Evolutionary conservation across 352 stramenopile genomes (phyloP), one percentile per base, ranked within the genome.

Genomic region (Phytophthora agathidicida): DNA sequence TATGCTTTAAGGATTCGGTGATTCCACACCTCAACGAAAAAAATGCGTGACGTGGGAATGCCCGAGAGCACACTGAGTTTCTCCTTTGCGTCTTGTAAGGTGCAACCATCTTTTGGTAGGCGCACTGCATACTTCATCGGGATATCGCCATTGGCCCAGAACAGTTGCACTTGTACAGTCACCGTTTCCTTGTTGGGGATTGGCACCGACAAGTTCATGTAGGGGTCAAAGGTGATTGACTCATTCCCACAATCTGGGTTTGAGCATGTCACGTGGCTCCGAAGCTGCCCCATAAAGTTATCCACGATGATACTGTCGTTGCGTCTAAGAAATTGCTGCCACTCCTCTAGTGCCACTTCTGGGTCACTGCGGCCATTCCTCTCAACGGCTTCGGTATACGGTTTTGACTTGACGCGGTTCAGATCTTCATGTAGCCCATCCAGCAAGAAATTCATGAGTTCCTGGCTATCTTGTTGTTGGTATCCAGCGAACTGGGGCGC

Each of bases 221-320:
- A 97, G 2, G 91, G 87, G 52, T 97, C 91, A 57, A 97, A 97
- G 0, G 82, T 94, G 46, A 95, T 80, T 16, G 80, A 95, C 43
- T 94, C 75, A 45, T 94, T 77, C 0, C 70, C 60, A 47, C 91
- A 97, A 7, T 77, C 61, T 5, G 77, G 65, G 49, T 93, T 81
- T 2, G 75, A 87, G 44, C 91, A 97, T 42, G 84, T 93, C 39
- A 97, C 77, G 37, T 96, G 85, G 49, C 80, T 94, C 11, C 89
- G 83, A 16, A 97, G 65, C 66, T 96, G 88, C 3, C 89, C 91
- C 78, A 93, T 93, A 24, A 96, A 97, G 37, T 94, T 80, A 41
- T 97, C 90, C 5, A 93, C 87, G 23, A 97, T 93, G 26, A 96
- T 66, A 46, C 84, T 97, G 65, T 98, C 83, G 62, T 99, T 98